Base-by-base conservation (phyloP, 2,329 filamentous ascomycete genomes). In the Claviceps quebecensis region DNA sequence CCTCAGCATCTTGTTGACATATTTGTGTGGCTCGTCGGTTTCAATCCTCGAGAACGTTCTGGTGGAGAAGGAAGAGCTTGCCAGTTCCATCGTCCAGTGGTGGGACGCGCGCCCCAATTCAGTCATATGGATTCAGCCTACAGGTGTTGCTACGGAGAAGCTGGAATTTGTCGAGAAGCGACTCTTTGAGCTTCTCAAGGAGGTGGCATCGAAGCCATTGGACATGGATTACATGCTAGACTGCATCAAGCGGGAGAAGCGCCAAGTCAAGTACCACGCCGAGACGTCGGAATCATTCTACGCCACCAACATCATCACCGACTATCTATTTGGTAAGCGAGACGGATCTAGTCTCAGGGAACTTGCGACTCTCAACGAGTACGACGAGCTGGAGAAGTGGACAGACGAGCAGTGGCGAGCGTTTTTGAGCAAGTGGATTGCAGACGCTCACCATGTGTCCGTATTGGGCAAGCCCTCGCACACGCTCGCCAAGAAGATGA, bases 181-280 rank as follows among this genome's bases (percentile, higher is more conserved):
- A 38, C 80, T 98, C 46, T 86, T 95, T 55, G 81, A 89, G 52
- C 74, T 98, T 9, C 75, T 98, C 29, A 81, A 83, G 55, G 86
- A 95, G 49, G 86, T 91, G 13, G 83, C 86, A 34, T 77, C 77
- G 0, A 87, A 88, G 56, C 83, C 87, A 2, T 71, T 98, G 3
- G 88, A 98, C 58, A 88, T 97, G 84, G 75, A 76, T 1, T 98
- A 98, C 63, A 78, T 98, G 70, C 78, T 79, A 46, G 90, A 96
- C 58, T 96, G 90, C 64, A 81, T 98, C 47, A 79, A 80, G 58
- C 80, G 90, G 52, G 87, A 93, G 65, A 80, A 81, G 56, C 80
- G 90, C 46, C 86, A 90, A 60, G 78, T 88, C 61, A 90, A 89
- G 63, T 91, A 87, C 58, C 80, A 84, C 44, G 86, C 87, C 0